phyloP scores from a whole-genome alignment of 2,329 filamentous ascomycete species.

The Atkinsonella texensis region DNA sequence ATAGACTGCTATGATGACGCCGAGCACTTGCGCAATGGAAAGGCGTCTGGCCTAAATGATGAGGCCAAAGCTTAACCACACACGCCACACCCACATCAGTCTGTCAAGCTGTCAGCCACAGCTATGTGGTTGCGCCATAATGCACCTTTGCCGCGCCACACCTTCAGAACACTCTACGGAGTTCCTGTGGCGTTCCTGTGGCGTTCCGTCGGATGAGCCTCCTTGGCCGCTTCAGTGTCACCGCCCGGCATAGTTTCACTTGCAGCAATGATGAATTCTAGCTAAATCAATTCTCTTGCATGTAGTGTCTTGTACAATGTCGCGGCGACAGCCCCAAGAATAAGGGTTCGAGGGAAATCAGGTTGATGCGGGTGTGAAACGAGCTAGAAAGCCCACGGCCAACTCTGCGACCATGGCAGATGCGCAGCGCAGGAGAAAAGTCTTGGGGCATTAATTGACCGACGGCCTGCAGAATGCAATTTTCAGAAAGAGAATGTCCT shows the following conservation, averaged over 20 bases:
- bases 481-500: neutral
- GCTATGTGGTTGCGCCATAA: neutral
- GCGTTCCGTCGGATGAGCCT: neutral
- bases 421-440: neutral
- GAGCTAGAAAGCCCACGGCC: neutral
- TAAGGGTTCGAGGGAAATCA: no score
- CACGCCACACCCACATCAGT: neutral
- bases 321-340: no score
- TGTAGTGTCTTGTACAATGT: no score
- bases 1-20: neutral
- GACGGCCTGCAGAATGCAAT: neutral
- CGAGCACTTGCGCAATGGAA: neutral
- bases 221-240: neutral
- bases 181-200: neutral
- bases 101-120: neutral
- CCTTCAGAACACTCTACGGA: neutral
- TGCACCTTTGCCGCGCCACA: neutral
- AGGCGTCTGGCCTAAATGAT: neutral
- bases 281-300: no score
- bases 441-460: neutral
- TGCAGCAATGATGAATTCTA: neutral
- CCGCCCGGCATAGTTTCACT: neutral
- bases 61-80: neutral
- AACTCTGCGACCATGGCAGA: neutral
- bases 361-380: neutral